Conservation (phyloP, 108 stramenopile genomes). For the Mayamaea pseudoterrestris region DNA sequence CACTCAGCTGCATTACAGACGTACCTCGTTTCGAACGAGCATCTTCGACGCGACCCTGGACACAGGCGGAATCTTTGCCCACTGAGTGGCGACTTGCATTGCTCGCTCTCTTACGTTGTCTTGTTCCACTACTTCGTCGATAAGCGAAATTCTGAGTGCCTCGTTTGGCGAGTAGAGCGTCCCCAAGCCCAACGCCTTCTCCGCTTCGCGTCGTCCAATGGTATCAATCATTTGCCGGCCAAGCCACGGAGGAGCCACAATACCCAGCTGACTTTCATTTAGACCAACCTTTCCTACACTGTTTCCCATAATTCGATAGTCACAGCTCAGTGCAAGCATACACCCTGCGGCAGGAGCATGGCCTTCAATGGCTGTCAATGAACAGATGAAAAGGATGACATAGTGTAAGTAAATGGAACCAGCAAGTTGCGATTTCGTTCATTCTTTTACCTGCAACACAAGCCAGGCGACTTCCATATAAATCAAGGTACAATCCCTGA, state of each 20-base stretch:
- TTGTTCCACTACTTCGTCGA: conserved; percentile 51
- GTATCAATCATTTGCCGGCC: conserved; percentile 32
- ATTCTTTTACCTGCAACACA: too few relatives aligned
- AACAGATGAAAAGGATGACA: too few relatives aligned
- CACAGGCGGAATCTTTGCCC: conserved; percentile 41
- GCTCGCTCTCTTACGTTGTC: conserved; percentile 28
- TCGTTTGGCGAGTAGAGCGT: conserved; percentile 45
- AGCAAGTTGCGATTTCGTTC: too few relatives aligned
- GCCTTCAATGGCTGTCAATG: conserved; percentile 61
- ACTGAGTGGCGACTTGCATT: conserved; percentile 17
- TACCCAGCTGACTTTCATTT: conserved; percentile 74
- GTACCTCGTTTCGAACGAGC: too few relatives aligned
- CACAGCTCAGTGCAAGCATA: conserved; percentile 75
- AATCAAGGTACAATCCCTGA: conserved; percentile 72
- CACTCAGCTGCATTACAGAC: too few relatives aligned
- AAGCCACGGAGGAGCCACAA: conserved; percentile 58
- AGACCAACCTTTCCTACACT: conserved; percentile 43
- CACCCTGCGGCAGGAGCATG: conserved; percentile 84
- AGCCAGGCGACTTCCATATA: conserved; percentile 63
- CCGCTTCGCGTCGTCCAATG: conserved; percentile 66
- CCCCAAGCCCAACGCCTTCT: conserved; percentile 53
- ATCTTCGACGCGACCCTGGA: conserved; percentile 53
- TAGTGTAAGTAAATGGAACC: too few relatives aligned
- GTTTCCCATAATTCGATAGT: conserved; percentile 61
- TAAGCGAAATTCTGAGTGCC: conserved; percentile 51